Evolutionary conservation across 2,329 filamentous ascomycete species (phyloP), one percentile per base, ranked within the genome.

Genomic region (Colletotrichum zoysiae): DNA sequence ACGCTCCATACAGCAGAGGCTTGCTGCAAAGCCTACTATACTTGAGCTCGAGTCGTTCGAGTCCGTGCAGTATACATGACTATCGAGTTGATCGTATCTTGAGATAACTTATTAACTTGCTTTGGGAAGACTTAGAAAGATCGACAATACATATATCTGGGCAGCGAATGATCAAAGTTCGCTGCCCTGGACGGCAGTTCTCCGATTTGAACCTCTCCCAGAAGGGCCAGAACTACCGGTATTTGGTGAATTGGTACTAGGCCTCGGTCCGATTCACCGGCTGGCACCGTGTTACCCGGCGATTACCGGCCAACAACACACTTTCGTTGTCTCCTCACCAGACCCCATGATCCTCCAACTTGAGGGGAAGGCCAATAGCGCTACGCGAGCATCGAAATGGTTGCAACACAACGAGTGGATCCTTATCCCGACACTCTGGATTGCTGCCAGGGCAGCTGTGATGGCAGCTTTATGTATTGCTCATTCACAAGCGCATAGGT

Each of bases 371-470:
- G 2, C 11, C 16, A 20, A 12, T 18, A 8, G 16, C n/a, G 5
- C 18, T 12, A 42, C n/a, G 14, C 14, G 9, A 5, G 11, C 38
- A 44, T 30, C 44, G 2, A 60, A 20, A 59, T 48, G 56, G 12
- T 56, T 61, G 23, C 23, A 53, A 18, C 18, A 38, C 30, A 14
- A 14, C 12, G 18, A 65, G 48, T 20, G 14, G 38, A 26, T 8
- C 38, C 16, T 18, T 11, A 23, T 70, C 46, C 67, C 61, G 23
- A 60, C 16, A 48, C 23, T 18, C n/a, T 42, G 67, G 65, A 26
- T 16, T 38, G n/a, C 38, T 14, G 40, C 30, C n/a, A 30, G 3
- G 7, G 44, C 5, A 23, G 11, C 30, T 51, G 44, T 14, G 1
- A 40, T 8, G 5, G 9, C 14, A n/a, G 9, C 38, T 26, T 33